Evolutionary conservation across 495 filamentous ascomycete species (phyloP).

Genomic region (Penicillium riverlandense): DNA sequence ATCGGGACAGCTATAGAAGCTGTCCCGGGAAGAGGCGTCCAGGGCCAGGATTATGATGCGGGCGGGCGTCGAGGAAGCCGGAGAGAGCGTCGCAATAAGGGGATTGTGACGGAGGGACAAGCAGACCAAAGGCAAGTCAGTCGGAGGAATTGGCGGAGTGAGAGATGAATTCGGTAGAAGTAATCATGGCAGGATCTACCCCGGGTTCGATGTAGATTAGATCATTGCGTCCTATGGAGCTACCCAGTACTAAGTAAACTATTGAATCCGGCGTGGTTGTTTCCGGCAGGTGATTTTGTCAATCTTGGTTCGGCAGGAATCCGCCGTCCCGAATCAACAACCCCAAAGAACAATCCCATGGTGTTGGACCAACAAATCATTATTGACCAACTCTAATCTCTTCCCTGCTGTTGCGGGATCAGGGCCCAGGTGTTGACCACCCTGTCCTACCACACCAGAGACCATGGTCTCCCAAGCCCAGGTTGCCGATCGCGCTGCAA

Average conservation of each 20-base stretch:
- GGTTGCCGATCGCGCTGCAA: constrained; percentile 43
- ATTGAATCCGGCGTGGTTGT: too few relatives aligned
- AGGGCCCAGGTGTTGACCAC: too few relatives aligned
- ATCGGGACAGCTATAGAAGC: constrained; percentile 47
- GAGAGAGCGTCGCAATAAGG: constrained; percentile 17
- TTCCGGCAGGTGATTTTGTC: too few relatives aligned
- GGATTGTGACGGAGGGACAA: constrained; percentile 14
- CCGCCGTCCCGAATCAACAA: too few relatives aligned
- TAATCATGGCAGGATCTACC: too few relatives aligned
- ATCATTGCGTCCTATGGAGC: too few relatives aligned
- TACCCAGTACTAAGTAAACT: too few relatives aligned
- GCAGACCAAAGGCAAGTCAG: not conserved
- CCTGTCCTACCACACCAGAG: not conserved
- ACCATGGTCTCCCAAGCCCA: constrained; percentile 73
- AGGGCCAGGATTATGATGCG: constrained; percentile 39
- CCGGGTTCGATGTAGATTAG: too few relatives aligned
- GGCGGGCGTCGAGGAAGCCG: constrained; percentile 14
- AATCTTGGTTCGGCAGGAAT: too few relatives aligned
- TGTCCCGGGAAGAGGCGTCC: constrained; percentile 38
- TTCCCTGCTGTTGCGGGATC: not conserved
- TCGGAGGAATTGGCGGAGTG: not conserved
- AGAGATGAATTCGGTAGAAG: too few relatives aligned
- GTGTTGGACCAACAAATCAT: not conserved
- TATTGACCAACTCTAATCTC: not conserved
- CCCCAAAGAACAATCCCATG: too few relatives aligned